phyloP scores from a whole-genome alignment of 257 asterid genomes.

The Solanum gracilifrons region DNA sequence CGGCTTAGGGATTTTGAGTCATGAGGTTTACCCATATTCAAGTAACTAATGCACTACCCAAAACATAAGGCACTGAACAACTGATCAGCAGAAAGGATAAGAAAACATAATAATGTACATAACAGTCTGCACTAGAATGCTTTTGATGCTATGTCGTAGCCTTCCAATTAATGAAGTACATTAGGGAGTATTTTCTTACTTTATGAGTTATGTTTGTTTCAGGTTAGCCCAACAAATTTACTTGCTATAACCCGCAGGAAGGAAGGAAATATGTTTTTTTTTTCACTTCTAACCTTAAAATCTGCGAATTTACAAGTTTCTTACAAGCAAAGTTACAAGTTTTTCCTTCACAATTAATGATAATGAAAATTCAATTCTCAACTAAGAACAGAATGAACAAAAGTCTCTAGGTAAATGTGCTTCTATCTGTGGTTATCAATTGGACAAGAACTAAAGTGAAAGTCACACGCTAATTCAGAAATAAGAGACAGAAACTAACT shows the following conservation, averaged over 20 bases:
- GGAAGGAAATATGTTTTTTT: not conserved
- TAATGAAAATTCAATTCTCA: not conserved
- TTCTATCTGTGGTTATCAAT: not conserved
- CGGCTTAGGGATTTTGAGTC: no score
- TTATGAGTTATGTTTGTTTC: not conserved
- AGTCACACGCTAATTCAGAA: not conserved
- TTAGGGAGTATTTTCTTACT: not conserved
- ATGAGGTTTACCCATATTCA: no score
- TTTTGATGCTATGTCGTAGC: not conserved
- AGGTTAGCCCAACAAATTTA: not conserved
- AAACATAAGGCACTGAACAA: not conserved
- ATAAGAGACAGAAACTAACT: conserved; percentile 20
- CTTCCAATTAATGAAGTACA: not conserved
- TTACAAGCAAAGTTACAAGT: not conserved
- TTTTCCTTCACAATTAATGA: not conserved
- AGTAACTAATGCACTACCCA: not conserved
- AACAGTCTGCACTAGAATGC: not conserved
- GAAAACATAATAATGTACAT: not conserved
- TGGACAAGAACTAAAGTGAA: not conserved
- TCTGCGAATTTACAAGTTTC: not conserved
- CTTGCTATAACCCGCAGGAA: not conserved
- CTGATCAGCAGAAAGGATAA: not conserved
- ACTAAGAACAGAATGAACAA: not conserved
- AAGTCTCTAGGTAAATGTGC: not conserved
- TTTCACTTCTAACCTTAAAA: not conserved